Percentiles rank a stretch among this genome's conserved stretches.
Conservation (phyloP, 1,284 basidiomycete genomes). For the Mycena sp. region DNA sequence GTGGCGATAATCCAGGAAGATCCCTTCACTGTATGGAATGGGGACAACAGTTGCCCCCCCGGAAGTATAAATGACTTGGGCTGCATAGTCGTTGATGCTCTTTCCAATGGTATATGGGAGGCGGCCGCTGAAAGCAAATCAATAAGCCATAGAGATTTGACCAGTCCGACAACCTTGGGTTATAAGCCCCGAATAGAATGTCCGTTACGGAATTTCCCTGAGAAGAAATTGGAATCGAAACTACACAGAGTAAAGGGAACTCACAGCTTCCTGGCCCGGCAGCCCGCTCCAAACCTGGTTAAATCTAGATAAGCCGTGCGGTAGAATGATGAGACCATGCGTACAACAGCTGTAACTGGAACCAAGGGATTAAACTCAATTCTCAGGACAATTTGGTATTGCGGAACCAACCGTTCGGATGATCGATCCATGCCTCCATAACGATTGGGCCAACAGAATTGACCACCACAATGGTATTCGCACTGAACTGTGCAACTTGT, state of each 20-base stretch:
- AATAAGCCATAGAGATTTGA: slow-evolving; percentile 21
- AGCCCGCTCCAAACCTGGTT: slow-evolving; percentile 61
- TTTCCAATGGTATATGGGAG: slow-evolving; percentile 74
- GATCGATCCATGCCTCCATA: slow-evolving; percentile 74
- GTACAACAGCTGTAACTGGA: slow-evolving; percentile 60
- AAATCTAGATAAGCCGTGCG: background rate
- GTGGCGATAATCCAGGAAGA: slow-evolving; percentile 73
- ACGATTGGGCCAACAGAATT: slow-evolving; percentile 78
- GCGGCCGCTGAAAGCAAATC: slow-evolving; percentile 47
- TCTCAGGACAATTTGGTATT: background rate
- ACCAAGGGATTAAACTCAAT: background rate
- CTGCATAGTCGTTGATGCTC: slow-evolving; percentile 62
- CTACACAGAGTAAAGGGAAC: slow-evolving; percentile 14
- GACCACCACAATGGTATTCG: slow-evolving; percentile 80
- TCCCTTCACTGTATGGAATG: slow-evolving; percentile 58
- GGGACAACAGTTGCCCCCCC: slow-evolving; percentile 41
- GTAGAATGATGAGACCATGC: slow-evolving; percentile 22
- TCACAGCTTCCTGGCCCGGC: slow-evolving; percentile 75
- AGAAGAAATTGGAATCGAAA: slow-evolving; percentile 39
- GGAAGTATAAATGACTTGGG: slow-evolving; percentile 50
- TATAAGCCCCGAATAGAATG: slow-evolving; percentile 68
- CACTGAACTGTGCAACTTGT: slow-evolving; percentile 59
- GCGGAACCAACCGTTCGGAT: slow-evolving; percentile 59
- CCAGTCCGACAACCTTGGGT: slow-evolving; percentile 57
- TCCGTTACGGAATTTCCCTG: slow-evolving; percentile 70